Conservation (phyloP, 768 basidiomycete genomes). For the Lentinula boryana region DNA sequence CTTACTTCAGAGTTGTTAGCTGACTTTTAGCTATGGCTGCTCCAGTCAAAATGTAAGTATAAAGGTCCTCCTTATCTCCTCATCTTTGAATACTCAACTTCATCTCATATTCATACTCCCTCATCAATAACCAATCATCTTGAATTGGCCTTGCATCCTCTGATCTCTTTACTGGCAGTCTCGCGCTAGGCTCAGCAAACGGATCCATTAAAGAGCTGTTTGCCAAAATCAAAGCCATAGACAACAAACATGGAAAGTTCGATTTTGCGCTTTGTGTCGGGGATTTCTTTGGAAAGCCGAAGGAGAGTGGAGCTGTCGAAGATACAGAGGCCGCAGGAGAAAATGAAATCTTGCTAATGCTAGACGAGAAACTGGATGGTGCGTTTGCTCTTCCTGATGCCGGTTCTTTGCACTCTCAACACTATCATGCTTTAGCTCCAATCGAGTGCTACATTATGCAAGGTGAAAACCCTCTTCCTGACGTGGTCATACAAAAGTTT, state of each 20-base stretch:
- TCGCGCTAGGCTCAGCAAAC: constrained; percentile 76
- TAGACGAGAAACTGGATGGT: constrained; percentile 69
- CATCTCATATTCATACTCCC: too few relatives aligned
- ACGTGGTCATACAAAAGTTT: constrained; percentile 67
- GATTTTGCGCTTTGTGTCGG: constrained; percentile 76
- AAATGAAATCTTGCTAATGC: constrained; percentile 51
- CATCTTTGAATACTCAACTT: too few relatives aligned
- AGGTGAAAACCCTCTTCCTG: constrained; percentile 72
- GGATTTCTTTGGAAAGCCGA: constrained; percentile 76
- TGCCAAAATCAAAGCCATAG: constrained; percentile 74
- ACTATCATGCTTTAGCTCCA: constrained; percentile 49
- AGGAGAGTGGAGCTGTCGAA: constrained; percentile 13
- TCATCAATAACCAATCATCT: too few relatives aligned
- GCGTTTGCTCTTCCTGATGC: constrained; percentile 14
- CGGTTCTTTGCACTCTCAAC: constrained; percentile 4
- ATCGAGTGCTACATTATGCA: constrained; percentile 92
- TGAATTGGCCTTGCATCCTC: too few relatives aligned
- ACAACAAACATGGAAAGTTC: constrained; percentile 92
- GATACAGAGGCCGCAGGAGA: constrained; percentile 26
- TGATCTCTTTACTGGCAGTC: constrained; percentile 19
- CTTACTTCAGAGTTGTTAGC: too few relatives aligned
- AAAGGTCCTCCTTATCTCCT: too few relatives aligned
- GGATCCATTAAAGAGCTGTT: constrained; percentile 75
- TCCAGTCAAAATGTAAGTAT: constrained; percentile 29
- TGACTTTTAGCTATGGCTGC: neutral